A percentile compares a stretch with the other conserved stretches of the same genome.
phyloP scores from a whole-genome alignment of 345 rosid genomes.

The Populus euphratica region DNA sequence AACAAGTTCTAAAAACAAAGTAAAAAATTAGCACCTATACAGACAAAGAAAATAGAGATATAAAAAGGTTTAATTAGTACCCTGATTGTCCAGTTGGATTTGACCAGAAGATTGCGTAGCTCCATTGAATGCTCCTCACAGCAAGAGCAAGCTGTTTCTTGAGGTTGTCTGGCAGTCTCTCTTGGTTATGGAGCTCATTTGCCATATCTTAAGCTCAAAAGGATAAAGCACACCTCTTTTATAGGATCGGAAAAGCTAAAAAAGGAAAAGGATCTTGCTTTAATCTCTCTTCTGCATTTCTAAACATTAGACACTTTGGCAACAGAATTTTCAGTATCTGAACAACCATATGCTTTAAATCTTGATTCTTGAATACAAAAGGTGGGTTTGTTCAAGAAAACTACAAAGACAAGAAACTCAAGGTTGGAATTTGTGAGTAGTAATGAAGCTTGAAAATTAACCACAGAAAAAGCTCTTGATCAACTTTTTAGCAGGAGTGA shows the following conservation, averaged over 20 bases:
- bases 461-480: not conserved
- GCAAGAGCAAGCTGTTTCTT: conserved; percentile 81
- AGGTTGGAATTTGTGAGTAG: not conserved
- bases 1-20: not conserved
- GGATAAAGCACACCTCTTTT: not conserved
- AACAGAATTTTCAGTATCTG: not conserved
- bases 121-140: conserved; percentile 81
- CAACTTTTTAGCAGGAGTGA: not conserved
- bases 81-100: conserved; percentile 68
- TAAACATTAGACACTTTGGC: not conserved
- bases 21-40: conserved; percentile 4
- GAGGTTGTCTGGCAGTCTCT: conserved; percentile 46
- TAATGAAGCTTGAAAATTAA: not conserved
- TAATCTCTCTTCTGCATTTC: not conserved
- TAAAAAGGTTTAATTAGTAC: conserved; percentile 33
- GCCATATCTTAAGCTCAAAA: conserved; percentile 25
- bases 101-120: conserved; percentile 95
- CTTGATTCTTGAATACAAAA: not conserved
- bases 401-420: not conserved
- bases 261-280: not conserved
- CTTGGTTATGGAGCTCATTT: conserved; percentile 31
- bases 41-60: not conserved
- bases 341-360: not conserved
- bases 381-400: not conserved
- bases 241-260: not conserved